phyloP scores from a whole-genome alignment of 2,329 filamentous ascomycete species.

The Myriosclerotinia duriaeana region DNA sequence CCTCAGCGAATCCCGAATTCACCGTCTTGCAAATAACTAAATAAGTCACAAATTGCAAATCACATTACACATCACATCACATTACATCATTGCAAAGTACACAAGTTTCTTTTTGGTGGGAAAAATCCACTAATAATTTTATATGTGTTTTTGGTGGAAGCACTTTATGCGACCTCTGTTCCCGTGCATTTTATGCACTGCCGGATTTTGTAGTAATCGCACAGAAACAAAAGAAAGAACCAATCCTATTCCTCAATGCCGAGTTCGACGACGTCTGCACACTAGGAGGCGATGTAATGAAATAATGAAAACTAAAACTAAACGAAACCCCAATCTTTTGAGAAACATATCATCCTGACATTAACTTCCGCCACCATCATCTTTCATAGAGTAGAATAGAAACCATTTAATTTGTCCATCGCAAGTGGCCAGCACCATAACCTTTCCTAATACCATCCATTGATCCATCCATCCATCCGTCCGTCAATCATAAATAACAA shows the following conservation, averaged over 20 bases:
- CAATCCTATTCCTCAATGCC: not conserved
- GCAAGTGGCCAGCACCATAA: not conserved
- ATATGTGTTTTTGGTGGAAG: not conserved
- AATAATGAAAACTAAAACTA: not conserved
- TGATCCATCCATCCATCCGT: not conserved
- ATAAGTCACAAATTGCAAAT: not conserved
- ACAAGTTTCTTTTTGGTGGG: not conserved
- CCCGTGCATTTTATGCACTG: not conserved
- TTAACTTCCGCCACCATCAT: not conserved
- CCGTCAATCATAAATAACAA: not conserved
- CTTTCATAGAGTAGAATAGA: not conserved
- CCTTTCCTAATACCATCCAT: not conserved
- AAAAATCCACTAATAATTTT: not conserved
- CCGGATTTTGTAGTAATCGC: not conserved
- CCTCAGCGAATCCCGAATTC: not conserved
- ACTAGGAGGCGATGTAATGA: not conserved
- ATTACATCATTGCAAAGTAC: too few relatives aligned
- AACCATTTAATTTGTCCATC: not conserved
- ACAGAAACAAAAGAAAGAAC: not conserved
- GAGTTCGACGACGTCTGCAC: not conserved
- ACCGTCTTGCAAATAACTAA: not conserved
- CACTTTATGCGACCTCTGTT: not conserved
- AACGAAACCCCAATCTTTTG: too few relatives aligned
- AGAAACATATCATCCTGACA: not conserved
- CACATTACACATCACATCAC: not conserved